A percentile compares a stretch with the other conserved stretches of the same genome.
Evolutionary conservation across 768 basidiomycete species (phyloP).

Genomic region (Boletus rubropictus): DNA sequence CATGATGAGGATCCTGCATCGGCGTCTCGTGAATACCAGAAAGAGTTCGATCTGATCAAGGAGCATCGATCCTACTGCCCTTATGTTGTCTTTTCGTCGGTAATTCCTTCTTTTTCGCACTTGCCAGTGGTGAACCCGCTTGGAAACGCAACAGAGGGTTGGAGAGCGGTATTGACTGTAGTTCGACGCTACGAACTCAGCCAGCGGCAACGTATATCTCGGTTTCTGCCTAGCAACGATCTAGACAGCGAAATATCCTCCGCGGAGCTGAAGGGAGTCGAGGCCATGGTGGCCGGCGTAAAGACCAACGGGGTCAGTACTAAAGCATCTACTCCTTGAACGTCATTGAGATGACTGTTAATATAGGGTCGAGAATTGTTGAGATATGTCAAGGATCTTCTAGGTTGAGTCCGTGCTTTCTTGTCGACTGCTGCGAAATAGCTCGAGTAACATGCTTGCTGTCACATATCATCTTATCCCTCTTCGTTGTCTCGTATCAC

Average conservation of each 20-base stretch:
- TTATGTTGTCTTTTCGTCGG: slow-evolving; percentile 69
- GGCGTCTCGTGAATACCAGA: slow-evolving; percentile 21
- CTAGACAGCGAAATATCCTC: slow-evolving; percentile 31
- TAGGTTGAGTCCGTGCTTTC: slow-evolving; percentile 41
- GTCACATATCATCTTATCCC: background rate
- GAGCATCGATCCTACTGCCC: slow-evolving; percentile 86
- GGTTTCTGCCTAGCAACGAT: slow-evolving; percentile 19
- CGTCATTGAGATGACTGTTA: slow-evolving; percentile 3
- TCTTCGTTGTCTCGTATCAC: background rate
- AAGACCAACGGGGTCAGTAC: slow-evolving; percentile 66
- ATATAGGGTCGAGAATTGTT: slow-evolving; percentile 65
- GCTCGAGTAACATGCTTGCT: background rate
- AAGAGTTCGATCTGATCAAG: slow-evolving; percentile 68
- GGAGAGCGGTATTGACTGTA: slow-evolving; percentile 71
- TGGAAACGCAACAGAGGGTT: slow-evolving; percentile 52
- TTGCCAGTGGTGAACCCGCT: slow-evolving; percentile 22
- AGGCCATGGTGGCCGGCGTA: slow-evolving; percentile 72
- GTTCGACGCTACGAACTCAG: slow-evolving; percentile 61
- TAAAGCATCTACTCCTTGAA: slow-evolving; percentile 4
- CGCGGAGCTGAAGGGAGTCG: slow-evolving; percentile 44
- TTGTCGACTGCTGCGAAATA: background rate
- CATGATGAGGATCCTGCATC: slow-evolving; percentile 17
- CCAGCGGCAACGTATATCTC: slow-evolving; percentile 43
- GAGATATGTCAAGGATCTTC: slow-evolving; percentile 62
- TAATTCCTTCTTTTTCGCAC: slow-evolving; percentile 50